Evolutionary conservation across 139 green algal species (phyloP).

Genomic region (Helicosporidium sp.): DNA sequence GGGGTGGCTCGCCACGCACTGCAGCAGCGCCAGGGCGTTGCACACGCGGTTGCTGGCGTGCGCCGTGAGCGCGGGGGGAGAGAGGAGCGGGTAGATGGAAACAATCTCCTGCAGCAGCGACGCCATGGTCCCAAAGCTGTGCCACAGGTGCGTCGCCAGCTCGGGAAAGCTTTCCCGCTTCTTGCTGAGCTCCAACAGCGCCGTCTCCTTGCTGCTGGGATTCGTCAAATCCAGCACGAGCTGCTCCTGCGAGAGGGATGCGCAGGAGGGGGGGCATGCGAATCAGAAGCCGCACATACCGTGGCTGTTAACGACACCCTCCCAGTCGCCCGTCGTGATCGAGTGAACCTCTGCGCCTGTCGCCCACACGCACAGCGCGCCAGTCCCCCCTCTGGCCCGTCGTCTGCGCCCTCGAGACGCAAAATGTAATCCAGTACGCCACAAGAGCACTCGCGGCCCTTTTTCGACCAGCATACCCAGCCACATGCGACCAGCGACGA

Average conservation of each 20-base stretch:
- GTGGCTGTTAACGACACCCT: too few species aligned
- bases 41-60: conserved; percentile 92
- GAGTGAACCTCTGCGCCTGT: too few species aligned
- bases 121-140: conserved; percentile 85
- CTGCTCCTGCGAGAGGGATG: conserved; percentile 22
- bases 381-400: too few species aligned
- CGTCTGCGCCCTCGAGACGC: too few species aligned
- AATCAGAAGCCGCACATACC: conserved; percentile 4
- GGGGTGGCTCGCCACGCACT: conserved; percentile 89
- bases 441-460: too few species aligned
- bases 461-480: too few species aligned
- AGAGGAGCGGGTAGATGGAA: conserved; percentile 87
- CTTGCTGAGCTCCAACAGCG: conserved; percentile 91
- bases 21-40: conserved; percentile 89
- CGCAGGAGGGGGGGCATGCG: not conserved
- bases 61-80: conserved; percentile 73
- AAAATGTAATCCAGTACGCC: too few species aligned
- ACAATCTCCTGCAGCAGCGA: conserved; percentile 94
- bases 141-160: conserved; percentile 86
- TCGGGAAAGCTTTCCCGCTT: conserved; percentile 88
- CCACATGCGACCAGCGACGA: too few species aligned
- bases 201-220: conserved; percentile 62
- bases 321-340: too few species aligned
- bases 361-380: too few species aligned
- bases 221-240: conserved; percentile 60